Evolutionary conservation across 2,329 filamentous ascomycete genomes (phyloP).

Genomic region (Metarhizium guizhouense): DNA sequence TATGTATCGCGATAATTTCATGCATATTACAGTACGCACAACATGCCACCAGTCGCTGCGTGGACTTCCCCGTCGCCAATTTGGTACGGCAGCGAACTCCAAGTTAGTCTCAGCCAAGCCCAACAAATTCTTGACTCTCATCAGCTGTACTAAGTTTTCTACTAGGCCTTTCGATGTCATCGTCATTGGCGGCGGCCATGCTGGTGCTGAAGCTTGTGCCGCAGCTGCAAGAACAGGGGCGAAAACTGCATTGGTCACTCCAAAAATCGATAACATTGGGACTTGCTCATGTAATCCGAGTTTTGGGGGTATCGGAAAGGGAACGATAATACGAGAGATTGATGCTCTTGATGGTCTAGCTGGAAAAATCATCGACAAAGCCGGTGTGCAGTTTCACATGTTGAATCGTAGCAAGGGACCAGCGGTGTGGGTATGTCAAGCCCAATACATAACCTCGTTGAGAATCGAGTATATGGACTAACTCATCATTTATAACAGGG

Average conservation of each 20-base stretch:
- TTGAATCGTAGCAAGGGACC: conserved; percentile 86
- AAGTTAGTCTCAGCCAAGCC: not conserved
- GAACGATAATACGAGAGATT: conserved; percentile 89
- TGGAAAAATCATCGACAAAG: conserved; percentile 83
- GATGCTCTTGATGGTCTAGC: conserved; percentile 90
- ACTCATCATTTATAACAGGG: conserved; percentile 36
- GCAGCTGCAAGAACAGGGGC: conserved; percentile 85
- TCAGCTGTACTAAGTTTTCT: not conserved
- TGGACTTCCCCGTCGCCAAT: conserved; percentile 11
- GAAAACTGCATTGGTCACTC: conserved; percentile 81
- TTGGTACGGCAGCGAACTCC: conserved; percentile 21
- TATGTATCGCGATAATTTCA: conserved; percentile 12
- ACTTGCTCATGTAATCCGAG: conserved; percentile 96
- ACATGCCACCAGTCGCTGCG: conserved; percentile 12
- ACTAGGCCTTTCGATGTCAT: conserved; percentile 76
- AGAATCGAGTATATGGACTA: not conserved
- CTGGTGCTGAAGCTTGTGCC: conserved; percentile 86
- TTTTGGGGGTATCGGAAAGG: conserved; percentile 97
- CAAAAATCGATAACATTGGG: conserved; percentile 78
- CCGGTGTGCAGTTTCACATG: conserved; percentile 87
- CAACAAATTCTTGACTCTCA: not conserved
- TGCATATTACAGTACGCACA: conserved; percentile 18
- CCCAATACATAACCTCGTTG: not conserved
- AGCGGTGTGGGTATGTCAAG: conserved; percentile 65
- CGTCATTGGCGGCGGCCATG: conserved; percentile 92